A percentile compares a stretch with the other conserved stretches of the same genome.
phyloP scores from a whole-genome alignment of 2,329 filamentous ascomycete species.

The Rutstroemia sydowiana region DNA sequence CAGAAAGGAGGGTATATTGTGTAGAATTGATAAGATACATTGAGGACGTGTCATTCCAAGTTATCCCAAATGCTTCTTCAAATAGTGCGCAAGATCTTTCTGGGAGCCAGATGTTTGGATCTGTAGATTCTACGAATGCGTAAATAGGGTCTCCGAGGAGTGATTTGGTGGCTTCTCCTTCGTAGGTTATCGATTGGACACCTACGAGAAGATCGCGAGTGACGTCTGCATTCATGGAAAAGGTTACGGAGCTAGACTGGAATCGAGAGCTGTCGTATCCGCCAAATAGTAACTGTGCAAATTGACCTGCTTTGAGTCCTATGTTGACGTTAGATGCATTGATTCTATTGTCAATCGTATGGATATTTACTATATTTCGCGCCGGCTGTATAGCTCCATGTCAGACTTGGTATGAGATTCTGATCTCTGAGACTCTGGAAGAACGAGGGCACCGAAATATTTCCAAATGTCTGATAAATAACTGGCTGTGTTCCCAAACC shows the following conservation, averaged over 20 bases:
- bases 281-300: constrained; percentile 35
- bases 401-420: constrained; percentile 33
- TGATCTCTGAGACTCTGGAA: constrained; percentile 32
- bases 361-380: constrained; percentile 50
- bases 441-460: constrained; percentile 31
- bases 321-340: neutral
- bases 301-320: constrained; percentile 26
- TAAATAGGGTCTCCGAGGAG: constrained; percentile 30
- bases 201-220: constrained; percentile 34
- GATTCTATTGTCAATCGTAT: no score
- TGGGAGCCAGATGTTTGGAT: constrained; percentile 57
- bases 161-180: constrained; percentile 24
- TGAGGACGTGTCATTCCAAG: constrained; percentile 53
- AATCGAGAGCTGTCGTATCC: constrained; percentile 36
- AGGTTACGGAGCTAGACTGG: constrained; percentile 30
- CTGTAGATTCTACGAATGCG: constrained; percentile 49
- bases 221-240: constrained; percentile 33
- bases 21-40: constrained; percentile 55
- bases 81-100: constrained; percentile 53
- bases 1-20: constrained; percentile 20
- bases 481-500: constrained; percentile 34
- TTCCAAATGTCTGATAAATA: constrained; percentile 33
- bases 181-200: constrained; percentile 35
- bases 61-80: constrained; percentile 54
- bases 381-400: constrained; percentile 58